Conservation (phyloP, 106 monocot species). For the Dactylorhiza incarnata region DNA sequence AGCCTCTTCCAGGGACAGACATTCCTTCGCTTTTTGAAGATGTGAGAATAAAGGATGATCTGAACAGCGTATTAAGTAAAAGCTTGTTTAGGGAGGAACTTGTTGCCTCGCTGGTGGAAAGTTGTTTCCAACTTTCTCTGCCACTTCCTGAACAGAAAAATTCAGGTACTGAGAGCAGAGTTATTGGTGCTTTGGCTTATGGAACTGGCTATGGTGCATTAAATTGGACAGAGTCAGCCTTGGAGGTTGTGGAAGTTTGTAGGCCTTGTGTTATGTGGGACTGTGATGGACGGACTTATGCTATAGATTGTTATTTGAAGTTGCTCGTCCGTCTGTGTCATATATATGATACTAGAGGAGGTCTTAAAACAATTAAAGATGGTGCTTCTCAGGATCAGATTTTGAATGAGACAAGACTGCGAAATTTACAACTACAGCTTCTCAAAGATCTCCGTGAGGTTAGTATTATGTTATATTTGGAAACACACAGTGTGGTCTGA, state of each 20-base stretch:
- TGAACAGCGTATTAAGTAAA: slow-evolving; percentile 83
- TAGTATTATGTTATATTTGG: slow-evolving; percentile 6
- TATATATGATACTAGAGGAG: slow-evolving; percentile 98
- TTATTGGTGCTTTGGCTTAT: slow-evolving; percentile 97
- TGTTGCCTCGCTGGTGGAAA: slow-evolving; percentile 96
- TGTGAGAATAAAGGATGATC: slow-evolving; percentile 80
- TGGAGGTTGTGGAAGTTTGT: slow-evolving; percentile 97
- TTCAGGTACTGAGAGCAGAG: slow-evolving; percentile 97
- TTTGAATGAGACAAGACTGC: slow-evolving; percentile 87
- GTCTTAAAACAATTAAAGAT: slow-evolving; percentile 84
- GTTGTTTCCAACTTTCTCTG: slow-evolving; percentile 95
- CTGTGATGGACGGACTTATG: slow-evolving; percentile 95
- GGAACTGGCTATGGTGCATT: slow-evolving; percentile 98
- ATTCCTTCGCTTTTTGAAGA: slow-evolving; percentile 97
- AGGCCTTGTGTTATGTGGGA: slow-evolving; percentile 95
- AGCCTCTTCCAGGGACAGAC: slow-evolving; percentile 94
- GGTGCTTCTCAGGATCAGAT: slow-evolving; percentile 98
- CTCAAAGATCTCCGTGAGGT: slow-evolving; percentile 96
- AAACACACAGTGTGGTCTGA: background rate
- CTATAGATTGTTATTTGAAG: slow-evolving; percentile 95
- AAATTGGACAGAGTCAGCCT: slow-evolving; percentile 92
- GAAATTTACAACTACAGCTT: slow-evolving; percentile 87
- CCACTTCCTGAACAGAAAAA: slow-evolving; percentile 86
- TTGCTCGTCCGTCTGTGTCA: slow-evolving; percentile 97
- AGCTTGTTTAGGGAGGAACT: slow-evolving; percentile 95